These are phyloP conservation scores for Abrus pulchellus DNA, from an alignment of 306 rosid genomes.

Conservation along the genomic window DNA sequence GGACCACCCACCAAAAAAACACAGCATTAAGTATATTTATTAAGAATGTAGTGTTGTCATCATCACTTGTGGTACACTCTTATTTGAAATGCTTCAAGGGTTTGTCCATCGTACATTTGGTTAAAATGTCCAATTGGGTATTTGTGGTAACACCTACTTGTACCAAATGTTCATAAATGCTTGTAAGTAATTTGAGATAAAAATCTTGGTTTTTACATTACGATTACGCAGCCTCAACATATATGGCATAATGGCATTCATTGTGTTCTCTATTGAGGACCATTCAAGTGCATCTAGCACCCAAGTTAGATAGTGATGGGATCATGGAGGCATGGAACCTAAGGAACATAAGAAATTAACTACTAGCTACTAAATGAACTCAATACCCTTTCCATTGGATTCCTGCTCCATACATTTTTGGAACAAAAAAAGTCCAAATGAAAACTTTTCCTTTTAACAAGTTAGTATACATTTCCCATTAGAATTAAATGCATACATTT, in stretches of 20 bases:
- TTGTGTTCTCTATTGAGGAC: neutral
- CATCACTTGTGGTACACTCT: conserved; percentile 7
- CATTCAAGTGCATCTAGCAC: neutral
- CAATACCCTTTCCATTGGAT: neutral
- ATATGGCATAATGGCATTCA: neutral
- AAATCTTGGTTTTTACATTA: conserved; percentile 18
- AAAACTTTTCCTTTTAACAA: too few relatives aligned
- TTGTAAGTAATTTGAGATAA: neutral
- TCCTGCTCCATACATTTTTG: neutral
- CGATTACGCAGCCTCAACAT: conserved; percentile 13
- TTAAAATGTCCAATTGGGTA: conserved; percentile 28
- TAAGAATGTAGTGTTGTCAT: conserved; percentile 19
- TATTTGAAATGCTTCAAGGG: neutral
- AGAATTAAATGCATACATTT: too few relatives aligned
- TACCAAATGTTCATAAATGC: conserved; percentile 38
- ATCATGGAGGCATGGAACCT: neutral
- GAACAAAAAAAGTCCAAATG: too few relatives aligned
- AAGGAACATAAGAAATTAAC: neutral
- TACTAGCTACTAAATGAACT: neutral
- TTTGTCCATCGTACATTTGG: conserved; percentile 18
- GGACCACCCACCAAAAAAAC: conserved; percentile 24
- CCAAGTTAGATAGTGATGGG: neutral
- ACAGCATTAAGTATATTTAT: conserved; percentile 15
- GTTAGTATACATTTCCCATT: too few relatives aligned
- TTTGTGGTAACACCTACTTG: conserved; percentile 26